Base-by-base conservation (phyloP, 108 stramenopile genomes). In the Nitzschia palea region DNA sequence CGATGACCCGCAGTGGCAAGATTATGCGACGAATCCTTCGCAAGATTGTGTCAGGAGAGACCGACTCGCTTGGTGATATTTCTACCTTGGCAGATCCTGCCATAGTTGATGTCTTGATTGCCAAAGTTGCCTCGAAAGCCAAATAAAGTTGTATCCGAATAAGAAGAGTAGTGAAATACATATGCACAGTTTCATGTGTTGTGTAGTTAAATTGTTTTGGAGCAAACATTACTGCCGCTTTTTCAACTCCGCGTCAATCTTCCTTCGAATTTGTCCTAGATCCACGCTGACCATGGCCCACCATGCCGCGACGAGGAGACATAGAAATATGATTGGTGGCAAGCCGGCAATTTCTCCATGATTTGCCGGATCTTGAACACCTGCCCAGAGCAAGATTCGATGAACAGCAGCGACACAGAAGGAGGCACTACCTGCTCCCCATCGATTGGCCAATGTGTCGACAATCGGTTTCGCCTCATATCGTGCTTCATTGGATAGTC, bases 1-100 rank as follows among this genome's bases (percentile, higher is more conserved):
- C 97, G 28, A 98, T 97, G 97, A 98, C 97, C 0, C 85, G 97
- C 52, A 89, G 87, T 52, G 94, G 94, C 5, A 95, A 95, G 74
- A 98, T 98, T 64, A 98, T 98, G 98, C 79, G 98, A 22, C 90
- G 98, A 8, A 95, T 98, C 60, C 78, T 98, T 34, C 89, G 98
- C 29, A 98, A 98, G 83, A 96, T 98, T 45, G 96, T 95, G 9
- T 82, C 80, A 51, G 93, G 91, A 31, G 96, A 97, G 83, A 65
- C 78, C 0, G 96, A 96, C 59, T 78, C 76, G 25, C 57, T 95
- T 29, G 91, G 99, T 17, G 99, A 99, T 71, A 93, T 85, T 4
- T 86, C 86, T 61, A 99, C 99, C 20, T 77, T 99, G 44, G 96
- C 97, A 1, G 98, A 99, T 80, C 97, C 98, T 25, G 81, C 87